Evolutionary conservation across 139 green algal genomes (phyloP), one percentile per base, ranked within the genome.

Genomic region (Tetraselmis striata): DNA sequence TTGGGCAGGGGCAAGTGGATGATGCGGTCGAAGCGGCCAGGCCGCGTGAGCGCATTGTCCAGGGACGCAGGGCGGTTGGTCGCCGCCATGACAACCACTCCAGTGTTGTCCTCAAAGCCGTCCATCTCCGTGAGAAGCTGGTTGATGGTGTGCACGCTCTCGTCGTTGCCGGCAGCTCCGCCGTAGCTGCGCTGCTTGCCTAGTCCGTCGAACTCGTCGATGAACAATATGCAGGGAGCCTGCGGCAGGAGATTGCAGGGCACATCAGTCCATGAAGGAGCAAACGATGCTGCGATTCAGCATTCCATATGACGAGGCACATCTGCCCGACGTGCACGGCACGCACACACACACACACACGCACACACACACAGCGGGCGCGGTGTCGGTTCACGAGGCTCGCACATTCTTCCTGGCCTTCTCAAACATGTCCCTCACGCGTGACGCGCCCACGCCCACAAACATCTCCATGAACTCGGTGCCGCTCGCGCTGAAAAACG

Each of bases 181-280:
- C 81, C 81, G 59, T 79, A 84, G 32, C 86, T 85, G 74, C 93
- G 86, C 30, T 91, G 86, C 79, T 93, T 89, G 29, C 95, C 96
- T 2, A 99, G 75, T 18, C 92, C 94, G 83, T 99, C 96, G 82
- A 99, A 97, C 89, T 99, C 96, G 84, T 99, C 96, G 32, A 98
- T 96, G 90, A 99, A 99, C 30, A 99, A 88, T 84, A 99, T 95
- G 86, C 94, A 96, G 28, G 96, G 94, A 1, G 93, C 91, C 30
- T 88, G 32, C 32, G 32, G 23, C 75, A 78, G 75, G 75, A 26
- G 75, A n/a, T n/a, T n/a, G n/a, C n/a, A n/a, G n/a, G n/a, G n/a
- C n/a, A n/a, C n/a, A n/a, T n/a, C n/a, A n/a, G n/a, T n/a, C n/a
- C n/a, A n/a, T n/a, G n/a, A n/a, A n/a, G n/a, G n/a, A n/a, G n/a